Evolutionary conservation across 2,329 filamentous ascomycete species (phyloP).

Genomic region (Fusarium domesticum): DNA sequence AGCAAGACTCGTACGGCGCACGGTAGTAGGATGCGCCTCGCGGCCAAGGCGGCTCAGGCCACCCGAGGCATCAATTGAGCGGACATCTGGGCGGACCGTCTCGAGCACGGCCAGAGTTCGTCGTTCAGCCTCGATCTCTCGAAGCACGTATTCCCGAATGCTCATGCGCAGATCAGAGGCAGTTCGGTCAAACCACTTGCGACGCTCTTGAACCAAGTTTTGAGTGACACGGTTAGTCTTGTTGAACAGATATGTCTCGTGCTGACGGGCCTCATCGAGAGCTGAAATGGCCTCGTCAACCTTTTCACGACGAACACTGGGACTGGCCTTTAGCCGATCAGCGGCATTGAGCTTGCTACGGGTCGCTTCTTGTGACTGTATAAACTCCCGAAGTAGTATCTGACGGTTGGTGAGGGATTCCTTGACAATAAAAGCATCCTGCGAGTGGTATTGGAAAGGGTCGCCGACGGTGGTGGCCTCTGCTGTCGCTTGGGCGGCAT

Average conservation of each 20-base stretch:
- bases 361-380: constrained; percentile 84
- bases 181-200: constrained; percentile 87
- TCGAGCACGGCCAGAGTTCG: constrained; percentile 91
- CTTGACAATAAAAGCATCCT: constrained; percentile 96
- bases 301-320: constrained; percentile 87
- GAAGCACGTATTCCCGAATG: constrained; percentile 87
- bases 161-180: constrained; percentile 77
- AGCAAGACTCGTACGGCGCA: constrained; percentile 71
- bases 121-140: constrained; percentile 93
- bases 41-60: constrained; percentile 86
- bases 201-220: constrained; percentile 83
- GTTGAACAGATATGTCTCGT: constrained; percentile 76
- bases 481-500: constrained; percentile 92
- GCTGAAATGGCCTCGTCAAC: constrained; percentile 95
- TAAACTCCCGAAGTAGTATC: constrained; percentile 87
- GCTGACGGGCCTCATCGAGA: constrained; percentile 79
- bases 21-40: constrained; percentile 71
- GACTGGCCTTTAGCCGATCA: constrained; percentile 82
- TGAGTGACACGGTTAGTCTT: constrained; percentile 88
- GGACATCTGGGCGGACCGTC: constrained; percentile 86
- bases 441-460: constrained; percentile 89
- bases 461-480: constrained; percentile 95
- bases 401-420: constrained; percentile 97
- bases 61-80: constrained; percentile 86
- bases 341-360: constrained; percentile 80